Evolutionary conservation across 305 asterid genomes (phyloP), one percentile per base, ranked within the genome.

Genomic region (Nicotiana rustica): DNA sequence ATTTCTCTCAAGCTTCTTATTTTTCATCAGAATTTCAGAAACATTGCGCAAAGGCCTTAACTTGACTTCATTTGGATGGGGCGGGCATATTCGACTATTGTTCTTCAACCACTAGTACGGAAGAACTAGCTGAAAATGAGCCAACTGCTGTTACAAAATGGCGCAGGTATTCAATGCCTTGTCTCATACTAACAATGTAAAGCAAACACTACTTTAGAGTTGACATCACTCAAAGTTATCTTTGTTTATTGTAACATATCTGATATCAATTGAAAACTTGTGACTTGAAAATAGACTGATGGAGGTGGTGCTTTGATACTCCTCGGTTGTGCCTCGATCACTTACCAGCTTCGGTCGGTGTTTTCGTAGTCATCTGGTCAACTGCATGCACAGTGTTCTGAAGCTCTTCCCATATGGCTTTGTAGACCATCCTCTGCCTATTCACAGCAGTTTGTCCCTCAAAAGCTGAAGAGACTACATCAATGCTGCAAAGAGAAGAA

Each of bases 391-490:
- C 99, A 55, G 87, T 86, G 41, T 90, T 91, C 85, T 96, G 97
- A 70, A 95, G 98, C 73, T 96, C 99, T 91, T 93, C 98, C 99
- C 99, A 96, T 87, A 96, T 96, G 81, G 97, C 98, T 89, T 95
- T 96, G 96, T 96, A 96, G 65, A 96, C 99, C 98, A 95, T 95
- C 89, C 99, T 92, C 92, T 96, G 99, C 88, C 99, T 90, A 82
- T 90, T 92, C 87, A 96, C 97, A 15, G 96, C 93, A 61, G 98
- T 90, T 88, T 95, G 87, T 68, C 99, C 99, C 92, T 96, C 99
- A 70, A 96, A 96, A 47, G 93, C 86, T 31, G 97, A 80, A 77
- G 97, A 87, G 66, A 96, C 83, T 15, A 96, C 99, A 18, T 93
- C 92, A 59, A 95, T 96, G 91, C 99, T 95, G 94, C 90, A 87